Evolutionary conservation across 805 yeast species (phyloP).

Genomic region (Brettanomyces nanus): DNA sequence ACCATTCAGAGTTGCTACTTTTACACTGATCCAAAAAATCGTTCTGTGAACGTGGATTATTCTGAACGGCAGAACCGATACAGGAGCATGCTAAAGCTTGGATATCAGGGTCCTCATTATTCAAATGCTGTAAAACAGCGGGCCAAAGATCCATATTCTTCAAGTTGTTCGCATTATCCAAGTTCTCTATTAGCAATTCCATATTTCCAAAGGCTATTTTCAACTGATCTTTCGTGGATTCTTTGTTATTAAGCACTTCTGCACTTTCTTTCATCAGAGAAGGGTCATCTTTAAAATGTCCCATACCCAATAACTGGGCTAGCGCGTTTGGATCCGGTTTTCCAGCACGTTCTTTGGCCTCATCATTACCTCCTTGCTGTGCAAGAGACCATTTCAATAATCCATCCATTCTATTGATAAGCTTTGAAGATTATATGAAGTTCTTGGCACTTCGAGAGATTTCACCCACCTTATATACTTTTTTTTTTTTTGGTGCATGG

Average conservation of each 20-base stretch:
- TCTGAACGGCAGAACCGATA: constrained; percentile 83
- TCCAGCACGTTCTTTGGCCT: constrained; percentile 54
- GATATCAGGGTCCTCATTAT: constrained; percentile 35
- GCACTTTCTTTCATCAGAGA: constrained; percentile 77
- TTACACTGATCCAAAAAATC: constrained; percentile 45
- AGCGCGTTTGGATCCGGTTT: constrained; percentile 73
- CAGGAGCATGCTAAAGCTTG: constrained; percentile 59
- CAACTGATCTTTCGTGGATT: constrained; percentile 54
- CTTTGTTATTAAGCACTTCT: constrained; percentile 42
- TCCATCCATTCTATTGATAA: constrained; percentile 75
- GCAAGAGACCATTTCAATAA: constrained; percentile 87
- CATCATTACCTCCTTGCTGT: constrained; percentile 64
- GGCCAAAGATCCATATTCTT: constrained; percentile 81
- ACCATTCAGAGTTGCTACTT: constrained; percentile 28
- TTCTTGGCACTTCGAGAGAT: no score
- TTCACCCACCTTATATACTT: no score
- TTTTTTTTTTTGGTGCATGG: background rate
- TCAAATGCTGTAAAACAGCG: constrained; percentile 48
- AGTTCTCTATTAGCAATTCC: constrained; percentile 86
- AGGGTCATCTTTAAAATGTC: constrained; percentile 65
- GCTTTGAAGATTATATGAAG: no score
- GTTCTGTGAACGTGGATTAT: constrained; percentile 69
- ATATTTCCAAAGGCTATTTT: constrained; percentile 80
- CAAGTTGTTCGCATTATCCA: constrained; percentile 91
- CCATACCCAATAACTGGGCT: constrained; percentile 66